Conservation (phyloP, 345 rosid genomes). For the Brassica juncea region DNA sequence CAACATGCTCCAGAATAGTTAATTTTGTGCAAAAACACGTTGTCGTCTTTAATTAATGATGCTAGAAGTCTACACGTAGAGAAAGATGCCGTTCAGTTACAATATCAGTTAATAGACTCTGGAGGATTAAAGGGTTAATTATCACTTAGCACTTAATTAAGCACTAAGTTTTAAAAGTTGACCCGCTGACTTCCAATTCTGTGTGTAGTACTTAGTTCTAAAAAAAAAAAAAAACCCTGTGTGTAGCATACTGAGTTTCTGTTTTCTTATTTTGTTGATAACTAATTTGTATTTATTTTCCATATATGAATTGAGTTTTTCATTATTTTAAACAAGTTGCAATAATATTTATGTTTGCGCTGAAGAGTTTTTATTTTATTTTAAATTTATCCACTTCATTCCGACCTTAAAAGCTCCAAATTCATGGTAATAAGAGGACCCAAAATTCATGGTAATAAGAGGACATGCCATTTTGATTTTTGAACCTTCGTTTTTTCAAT, state of each 20-base stretch:
- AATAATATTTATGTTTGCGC: slow-evolving; percentile 2
- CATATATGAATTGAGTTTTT: slow-evolving; percentile 12
- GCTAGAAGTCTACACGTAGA: slow-evolving; percentile 23
- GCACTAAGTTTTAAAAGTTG: slow-evolving; percentile 38
- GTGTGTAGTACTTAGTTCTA: not conserved
- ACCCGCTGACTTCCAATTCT: slow-evolving; percentile 38
- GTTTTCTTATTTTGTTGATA: not conserved
- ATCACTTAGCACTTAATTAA: slow-evolving; percentile 28
- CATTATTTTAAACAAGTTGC: slow-evolving; percentile 33
- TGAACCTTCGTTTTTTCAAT: not conserved
- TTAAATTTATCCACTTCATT: slow-evolving; percentile 14
- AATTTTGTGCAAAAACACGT: not conserved
- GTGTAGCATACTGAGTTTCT: not conserved
- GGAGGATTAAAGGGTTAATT: slow-evolving; percentile 13
- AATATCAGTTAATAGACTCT: not conserved
- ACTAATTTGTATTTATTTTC: slow-evolving; percentile 5
- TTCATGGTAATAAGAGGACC: not conserved
- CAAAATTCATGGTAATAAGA: not conserved
- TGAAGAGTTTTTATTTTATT: not conserved
- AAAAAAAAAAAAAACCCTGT: too few species aligned
- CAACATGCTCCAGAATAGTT: not conserved
- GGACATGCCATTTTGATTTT: not conserved
- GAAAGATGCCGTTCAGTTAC: slow-evolving; percentile 32
- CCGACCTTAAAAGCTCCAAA: not conserved
- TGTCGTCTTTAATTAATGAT: not conserved